These are phyloP conservation scores for Dillenia turbinata DNA, from an alignment of 164 flowering plant species.

Conservation along the genomic window DNA sequence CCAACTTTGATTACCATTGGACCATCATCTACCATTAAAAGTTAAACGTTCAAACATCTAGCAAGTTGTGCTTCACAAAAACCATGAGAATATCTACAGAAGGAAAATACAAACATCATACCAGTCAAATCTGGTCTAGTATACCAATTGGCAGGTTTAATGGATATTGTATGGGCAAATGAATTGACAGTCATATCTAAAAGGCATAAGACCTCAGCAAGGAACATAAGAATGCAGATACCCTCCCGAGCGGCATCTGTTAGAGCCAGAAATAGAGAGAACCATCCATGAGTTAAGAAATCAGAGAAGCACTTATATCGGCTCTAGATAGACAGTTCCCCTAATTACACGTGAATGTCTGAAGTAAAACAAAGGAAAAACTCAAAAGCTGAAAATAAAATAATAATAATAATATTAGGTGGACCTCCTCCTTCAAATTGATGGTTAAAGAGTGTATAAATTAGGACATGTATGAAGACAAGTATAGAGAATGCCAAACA, in stretches of 20 bases:
- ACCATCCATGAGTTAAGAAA: too few species aligned
- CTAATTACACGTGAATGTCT: too few species aligned
- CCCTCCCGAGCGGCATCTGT: conserved; percentile 74
- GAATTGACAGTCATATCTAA: conserved; percentile 97
- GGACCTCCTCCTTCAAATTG: too few species aligned
- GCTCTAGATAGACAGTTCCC: too few species aligned
- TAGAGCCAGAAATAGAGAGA: conserved; percentile 44
- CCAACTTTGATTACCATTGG: conserved; percentile 97
- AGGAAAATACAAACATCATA: conserved; percentile 12
- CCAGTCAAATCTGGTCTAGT: conserved; percentile 90
- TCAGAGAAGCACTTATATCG: too few species aligned
- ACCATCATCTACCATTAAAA: conserved; percentile 57
- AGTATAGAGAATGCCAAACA: too few species aligned
- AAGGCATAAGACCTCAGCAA: conserved; percentile 93
- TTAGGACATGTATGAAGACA: too few species aligned
- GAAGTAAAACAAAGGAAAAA: too few species aligned
- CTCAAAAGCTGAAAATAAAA: too few species aligned
- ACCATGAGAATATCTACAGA: background rate
- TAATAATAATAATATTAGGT: too few species aligned
- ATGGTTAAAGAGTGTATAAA: too few species aligned
- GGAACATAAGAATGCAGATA: conserved; percentile 77
- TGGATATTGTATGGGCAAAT: conserved; percentile 92
- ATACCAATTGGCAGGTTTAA: conserved; percentile 86
- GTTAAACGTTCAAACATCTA: conserved; percentile 11
- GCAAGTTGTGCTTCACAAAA: background rate